phyloP scores from a whole-genome alignment of 768 basidiomycete species.

The Xerocomellus chrysenteron region DNA sequence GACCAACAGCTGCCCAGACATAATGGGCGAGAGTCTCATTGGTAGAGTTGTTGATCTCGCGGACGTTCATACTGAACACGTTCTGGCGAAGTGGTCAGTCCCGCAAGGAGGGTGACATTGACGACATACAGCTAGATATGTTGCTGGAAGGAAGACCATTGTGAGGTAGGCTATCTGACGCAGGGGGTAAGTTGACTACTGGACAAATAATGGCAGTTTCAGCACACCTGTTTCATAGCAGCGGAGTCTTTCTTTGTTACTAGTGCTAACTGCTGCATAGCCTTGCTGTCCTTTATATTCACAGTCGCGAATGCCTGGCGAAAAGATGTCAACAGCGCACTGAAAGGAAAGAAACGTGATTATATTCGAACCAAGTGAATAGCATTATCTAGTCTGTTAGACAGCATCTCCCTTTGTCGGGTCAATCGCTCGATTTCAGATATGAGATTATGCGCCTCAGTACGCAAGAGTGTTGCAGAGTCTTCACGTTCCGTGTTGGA shows the following conservation, averaged over 20 bases:
- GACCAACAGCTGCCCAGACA: conserved; percentile 37
- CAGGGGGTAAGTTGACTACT: background rate
- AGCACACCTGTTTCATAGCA: conserved; percentile 22
- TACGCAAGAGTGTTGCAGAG: conserved; percentile 29
- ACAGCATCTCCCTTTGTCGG: conserved; percentile 23
- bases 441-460: conserved; percentile 48
- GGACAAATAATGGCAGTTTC: background rate
- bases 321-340: background rate
- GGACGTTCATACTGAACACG: conserved; percentile 27
- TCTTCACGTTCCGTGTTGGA: conserved; percentile 18
- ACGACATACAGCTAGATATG: conserved; percentile 36
- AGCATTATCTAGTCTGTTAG: conserved; percentile 23
- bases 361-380: conserved; percentile 23
- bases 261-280: conserved; percentile 1
- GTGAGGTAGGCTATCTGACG: conserved; percentile 52
- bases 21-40: conserved; percentile 39
- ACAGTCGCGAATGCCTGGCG: conserved; percentile 53
- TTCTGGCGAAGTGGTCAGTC: conserved; percentile 29
- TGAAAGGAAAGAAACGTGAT: background rate
- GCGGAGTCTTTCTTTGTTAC: conserved; percentile 3
- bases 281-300: conserved; percentile 47
- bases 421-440: conserved; percentile 49
- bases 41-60: conserved; percentile 27
- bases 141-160: conserved; percentile 56
- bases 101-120: background rate